Evolutionary conservation across 176 grass and related monocot species (phyloP).

Genomic region (Tillandsia fasciculata): DNA sequence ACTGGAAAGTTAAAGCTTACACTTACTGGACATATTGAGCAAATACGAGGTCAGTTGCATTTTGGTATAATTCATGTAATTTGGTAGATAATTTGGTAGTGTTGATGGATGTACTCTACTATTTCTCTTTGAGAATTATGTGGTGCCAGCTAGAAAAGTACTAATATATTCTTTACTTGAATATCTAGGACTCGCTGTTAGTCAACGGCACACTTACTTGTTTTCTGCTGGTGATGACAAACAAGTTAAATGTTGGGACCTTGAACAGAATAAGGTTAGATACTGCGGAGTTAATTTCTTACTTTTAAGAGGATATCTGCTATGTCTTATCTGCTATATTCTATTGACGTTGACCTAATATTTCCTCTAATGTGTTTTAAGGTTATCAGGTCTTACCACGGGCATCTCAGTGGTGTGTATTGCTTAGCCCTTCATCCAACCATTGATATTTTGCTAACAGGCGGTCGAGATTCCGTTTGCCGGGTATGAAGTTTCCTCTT

Average conservation of each 20-base stretch:
- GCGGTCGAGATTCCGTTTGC: conserved; percentile 97
- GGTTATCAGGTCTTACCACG: conserved; percentile 97
- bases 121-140: conserved; percentile 10
- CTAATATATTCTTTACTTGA: conserved; percentile 10
- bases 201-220: conserved; percentile 82
- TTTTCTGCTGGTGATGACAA: conserved; percentile 99
- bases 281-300: conserved; percentile 7
- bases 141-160: conserved; percentile 3
- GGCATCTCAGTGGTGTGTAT: conserved; percentile 97
- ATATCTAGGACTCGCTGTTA: conserved; percentile 86
- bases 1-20: conserved; percentile 93
- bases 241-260: conserved; percentile 99
- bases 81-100: background rate
- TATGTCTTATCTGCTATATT: background rate
- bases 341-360: conserved; percentile 16
- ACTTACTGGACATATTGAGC: conserved; percentile 93
- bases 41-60: conserved; percentile 66
- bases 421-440: conserved; percentile 94
- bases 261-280: conserved; percentile 98
- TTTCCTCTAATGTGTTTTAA: conserved; percentile 26
- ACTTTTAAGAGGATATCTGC: background rate
- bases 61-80: background rate
- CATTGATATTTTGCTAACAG: conserved; percentile 81
- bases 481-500: conserved; percentile 37
- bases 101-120: background rate